Conservation (phyloP, 176 grass and related monocot genomes). For the Musa beccarii region DNA sequence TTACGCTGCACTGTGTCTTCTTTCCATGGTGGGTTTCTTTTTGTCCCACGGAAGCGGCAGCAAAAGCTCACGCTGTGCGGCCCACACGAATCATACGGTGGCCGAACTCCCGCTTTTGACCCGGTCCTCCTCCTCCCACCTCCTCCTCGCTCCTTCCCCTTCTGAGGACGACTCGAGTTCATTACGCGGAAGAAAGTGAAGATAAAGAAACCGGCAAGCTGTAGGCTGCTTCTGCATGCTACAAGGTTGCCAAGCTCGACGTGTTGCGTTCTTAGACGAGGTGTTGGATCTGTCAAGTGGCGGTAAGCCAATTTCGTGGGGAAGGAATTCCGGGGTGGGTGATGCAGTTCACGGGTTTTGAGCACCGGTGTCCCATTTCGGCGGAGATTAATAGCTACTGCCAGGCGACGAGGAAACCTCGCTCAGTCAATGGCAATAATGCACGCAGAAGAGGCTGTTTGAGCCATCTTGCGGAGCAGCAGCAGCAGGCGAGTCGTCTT, state of each 20-base stretch:
- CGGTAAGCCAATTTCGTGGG: too few relatives aligned
- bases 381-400: too few relatives aligned
- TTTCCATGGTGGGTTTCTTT: neutral
- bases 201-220: neutral
- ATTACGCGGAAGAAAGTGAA: too few relatives aligned
- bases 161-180: neutral
- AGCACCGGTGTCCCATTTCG: too few relatives aligned
- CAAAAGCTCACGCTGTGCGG: neutral
- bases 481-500: too few relatives aligned
- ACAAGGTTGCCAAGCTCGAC: neutral
- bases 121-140: neutral
- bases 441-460: neutral
- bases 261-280: too few relatives aligned
- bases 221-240: neutral
- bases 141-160: too few relatives aligned
- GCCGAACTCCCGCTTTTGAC: neutral
- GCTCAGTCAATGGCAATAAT: neutral
- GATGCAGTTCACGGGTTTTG: too few relatives aligned
- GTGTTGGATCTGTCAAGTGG: too few relatives aligned
- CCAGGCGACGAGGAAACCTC: too few relatives aligned
- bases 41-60: neutral
- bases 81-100: slow-evolving; percentile 38
- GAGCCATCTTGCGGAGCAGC: too few relatives aligned
- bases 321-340: too few relatives aligned
- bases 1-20: neutral